A percentile compares a stretch with the other conserved stretches of the same genome.
phyloP scores from a whole-genome alignment of 2,329 filamentous ascomycete genomes.

The Simplicillium sp. region DNA sequence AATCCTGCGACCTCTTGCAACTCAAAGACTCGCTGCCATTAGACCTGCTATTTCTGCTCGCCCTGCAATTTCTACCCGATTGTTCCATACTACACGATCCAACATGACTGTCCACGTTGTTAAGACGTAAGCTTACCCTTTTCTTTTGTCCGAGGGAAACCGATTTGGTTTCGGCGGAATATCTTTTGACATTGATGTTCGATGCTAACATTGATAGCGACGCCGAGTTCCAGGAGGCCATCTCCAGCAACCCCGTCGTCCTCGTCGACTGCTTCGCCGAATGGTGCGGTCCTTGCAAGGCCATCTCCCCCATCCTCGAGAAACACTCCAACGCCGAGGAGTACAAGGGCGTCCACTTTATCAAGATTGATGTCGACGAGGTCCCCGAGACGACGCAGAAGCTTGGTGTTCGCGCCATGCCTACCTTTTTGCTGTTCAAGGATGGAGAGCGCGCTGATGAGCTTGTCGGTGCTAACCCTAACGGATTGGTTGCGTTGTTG shows the following conservation, averaged over 20 bases:
- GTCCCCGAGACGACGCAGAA: conserved; percentile 66
- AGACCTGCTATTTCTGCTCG: too few relatives aligned
- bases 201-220: conserved; percentile 2
- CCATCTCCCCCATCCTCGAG: conserved; percentile 64
- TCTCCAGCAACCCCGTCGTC: conserved; percentile 44
- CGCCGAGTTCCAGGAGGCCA: conserved; percentile 6
- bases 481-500: conserved; percentile 45
- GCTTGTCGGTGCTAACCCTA: conserved; percentile 74
- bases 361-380: conserved; percentile 87
- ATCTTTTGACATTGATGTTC: neutral
- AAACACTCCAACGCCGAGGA: conserved; percentile 25
- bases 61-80: conserved; percentile 10
- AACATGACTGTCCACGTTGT: conserved; percentile 8
- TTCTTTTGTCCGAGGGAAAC: neutral
- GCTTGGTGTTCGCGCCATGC: conserved; percentile 81
- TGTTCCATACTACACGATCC: conserved; percentile 6
- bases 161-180: too few relatives aligned
- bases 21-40: neutral
- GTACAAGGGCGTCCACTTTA: conserved; percentile 58
- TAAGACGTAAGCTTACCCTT: conserved; percentile 1
- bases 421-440: conserved; percentile 82
- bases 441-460: conserved; percentile 62
- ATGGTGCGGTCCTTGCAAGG: conserved; percentile 95
- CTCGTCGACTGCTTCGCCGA: conserved; percentile 80
- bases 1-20: neutral